These are phyloP conservation scores for Candida ovalis DNA, from an alignment of 805 yeast species.

Conservation along the genomic window DNA sequence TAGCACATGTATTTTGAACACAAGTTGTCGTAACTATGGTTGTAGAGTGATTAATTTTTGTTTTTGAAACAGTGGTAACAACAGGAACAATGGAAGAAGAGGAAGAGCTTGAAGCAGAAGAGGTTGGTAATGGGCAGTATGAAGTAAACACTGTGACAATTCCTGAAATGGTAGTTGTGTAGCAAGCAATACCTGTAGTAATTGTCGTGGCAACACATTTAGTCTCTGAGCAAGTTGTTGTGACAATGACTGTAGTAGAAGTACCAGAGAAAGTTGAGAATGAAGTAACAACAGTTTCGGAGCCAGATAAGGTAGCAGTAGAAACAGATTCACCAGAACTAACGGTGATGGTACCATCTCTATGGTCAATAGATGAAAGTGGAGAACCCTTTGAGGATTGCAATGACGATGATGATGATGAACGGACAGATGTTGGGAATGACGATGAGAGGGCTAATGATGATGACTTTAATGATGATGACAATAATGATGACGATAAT, in stretches of 20 bases:
- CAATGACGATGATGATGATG: conserved; percentile 1
- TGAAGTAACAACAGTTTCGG: conserved; percentile 36
- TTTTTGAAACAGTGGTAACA: conserved; percentile 1
- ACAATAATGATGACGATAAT: too few species aligned
- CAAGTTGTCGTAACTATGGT: conserved; percentile 3
- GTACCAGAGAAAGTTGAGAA: conserved; percentile 29
- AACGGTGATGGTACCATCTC: not conserved
- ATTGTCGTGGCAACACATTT: conserved; percentile 28
- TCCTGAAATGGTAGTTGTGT: conserved; percentile 32
- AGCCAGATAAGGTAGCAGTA: conserved; percentile 34
- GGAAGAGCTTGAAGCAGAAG: conserved; percentile 3
- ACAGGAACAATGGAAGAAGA: too few species aligned
- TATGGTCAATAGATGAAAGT: not conserved
- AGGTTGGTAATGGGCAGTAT: conserved; percentile 28
- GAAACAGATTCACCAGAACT: conserved; percentile 8
- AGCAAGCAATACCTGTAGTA: conserved; percentile 13
- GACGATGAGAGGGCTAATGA: too few species aligned
- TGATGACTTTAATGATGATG: too few species aligned
- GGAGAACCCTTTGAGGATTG: not conserved
- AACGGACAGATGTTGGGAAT: too few species aligned
- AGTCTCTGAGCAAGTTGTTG: conserved; percentile 31
- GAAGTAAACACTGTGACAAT: conserved; percentile 37
- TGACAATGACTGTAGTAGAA: conserved; percentile 16
- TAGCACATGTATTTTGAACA: conserved; percentile 1
- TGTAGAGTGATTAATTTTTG: conserved; percentile 1